Conservation (phyloP, 805 yeast genomes). For the Pichia occidentalis region DNA sequence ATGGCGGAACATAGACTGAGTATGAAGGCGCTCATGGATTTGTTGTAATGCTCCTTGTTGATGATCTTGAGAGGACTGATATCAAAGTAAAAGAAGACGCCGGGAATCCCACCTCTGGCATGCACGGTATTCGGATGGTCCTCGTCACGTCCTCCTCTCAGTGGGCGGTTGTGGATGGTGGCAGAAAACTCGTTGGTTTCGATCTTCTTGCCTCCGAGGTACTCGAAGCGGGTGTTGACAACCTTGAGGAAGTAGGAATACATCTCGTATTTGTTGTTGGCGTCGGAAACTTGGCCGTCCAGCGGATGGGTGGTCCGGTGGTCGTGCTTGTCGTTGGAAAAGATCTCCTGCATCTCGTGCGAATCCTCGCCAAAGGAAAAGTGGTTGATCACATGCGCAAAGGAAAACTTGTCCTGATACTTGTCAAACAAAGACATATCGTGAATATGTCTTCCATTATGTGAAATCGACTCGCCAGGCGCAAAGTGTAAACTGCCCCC, state of each 20-base stretch:
- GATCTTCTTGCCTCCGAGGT: conserved; percentile 41
- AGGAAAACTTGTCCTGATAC: conserved; percentile 52
- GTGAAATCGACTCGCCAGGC: conserved; percentile 75
- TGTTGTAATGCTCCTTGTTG: conserved; percentile 66
- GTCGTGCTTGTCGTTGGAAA: conserved; percentile 21
- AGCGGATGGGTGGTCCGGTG: conserved; percentile 55
- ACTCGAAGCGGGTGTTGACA: conserved; percentile 83
- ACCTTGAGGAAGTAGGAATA: conserved; percentile 80
- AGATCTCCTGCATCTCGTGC: conserved; percentile 15
- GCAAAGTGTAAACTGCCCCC: conserved; percentile 93
- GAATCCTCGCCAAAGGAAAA: conserved; percentile 73
- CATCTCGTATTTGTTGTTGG: conserved; percentile 50
- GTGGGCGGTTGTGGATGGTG: conserved; percentile 80
- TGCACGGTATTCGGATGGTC: conserved; percentile 87
- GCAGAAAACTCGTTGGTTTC: conserved; percentile 91
- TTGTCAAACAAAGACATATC: conserved; percentile 69
- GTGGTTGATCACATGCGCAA: conserved; percentile 73
- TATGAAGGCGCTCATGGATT: conserved; percentile 77
- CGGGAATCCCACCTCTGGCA: conserved; percentile 84
- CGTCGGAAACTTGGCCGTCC: conserved; percentile 41
- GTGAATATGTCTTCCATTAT: conserved; percentile 64
- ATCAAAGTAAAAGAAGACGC: conserved; percentile 80
- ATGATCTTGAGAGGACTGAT: conserved; percentile 90
- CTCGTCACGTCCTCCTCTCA: conserved; percentile 79
- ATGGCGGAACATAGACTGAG: conserved; percentile 80